phyloP scores from a whole-genome alignment of 2,329 filamentous ascomycete genomes.

The Monilinia laxa region DNA sequence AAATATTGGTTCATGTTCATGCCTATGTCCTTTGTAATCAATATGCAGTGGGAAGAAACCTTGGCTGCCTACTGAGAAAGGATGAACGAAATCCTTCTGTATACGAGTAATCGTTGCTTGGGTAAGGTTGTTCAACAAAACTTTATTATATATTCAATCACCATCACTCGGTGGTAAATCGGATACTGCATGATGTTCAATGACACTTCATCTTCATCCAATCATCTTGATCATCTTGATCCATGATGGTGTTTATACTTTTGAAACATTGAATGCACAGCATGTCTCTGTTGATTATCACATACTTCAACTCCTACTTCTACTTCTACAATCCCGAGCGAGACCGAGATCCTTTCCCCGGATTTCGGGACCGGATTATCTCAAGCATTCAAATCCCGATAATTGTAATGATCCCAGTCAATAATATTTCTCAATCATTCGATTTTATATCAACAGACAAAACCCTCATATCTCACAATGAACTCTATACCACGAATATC shows the following conservation, averaged over 20 bases:
- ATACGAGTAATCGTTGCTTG: no score
- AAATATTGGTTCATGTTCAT: neutral
- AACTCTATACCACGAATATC: slow-evolving; percentile 30
- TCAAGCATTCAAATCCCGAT: slow-evolving; percentile 3
- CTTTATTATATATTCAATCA: neutral
- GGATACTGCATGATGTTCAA: neutral
- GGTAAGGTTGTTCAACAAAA: no score
- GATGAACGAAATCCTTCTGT: no score
- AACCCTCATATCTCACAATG: slow-evolving; percentile 18
- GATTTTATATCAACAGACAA: neutral
- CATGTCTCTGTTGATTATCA: no score
- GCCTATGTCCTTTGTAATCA: no score
- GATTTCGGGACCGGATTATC: slow-evolving; percentile 20
- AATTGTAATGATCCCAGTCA: neutral
- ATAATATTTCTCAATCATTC: slow-evolving; percentile 4
- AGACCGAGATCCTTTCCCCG: neutral
- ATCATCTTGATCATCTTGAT: no score
- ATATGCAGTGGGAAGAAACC: no score
- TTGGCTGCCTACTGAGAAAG: no score
- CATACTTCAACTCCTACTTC: no score
- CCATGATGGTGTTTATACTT: no score
- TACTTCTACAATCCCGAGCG: neutral
- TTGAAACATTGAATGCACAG: no score
- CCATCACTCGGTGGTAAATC: neutral
- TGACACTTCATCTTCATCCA: neutral